Percentiles rank a stretch among this genome's conserved stretches.
phyloP scores from a whole-genome alignment of 2,329 filamentous ascomycete species.

The Microthyrium microscopicum region DNA sequence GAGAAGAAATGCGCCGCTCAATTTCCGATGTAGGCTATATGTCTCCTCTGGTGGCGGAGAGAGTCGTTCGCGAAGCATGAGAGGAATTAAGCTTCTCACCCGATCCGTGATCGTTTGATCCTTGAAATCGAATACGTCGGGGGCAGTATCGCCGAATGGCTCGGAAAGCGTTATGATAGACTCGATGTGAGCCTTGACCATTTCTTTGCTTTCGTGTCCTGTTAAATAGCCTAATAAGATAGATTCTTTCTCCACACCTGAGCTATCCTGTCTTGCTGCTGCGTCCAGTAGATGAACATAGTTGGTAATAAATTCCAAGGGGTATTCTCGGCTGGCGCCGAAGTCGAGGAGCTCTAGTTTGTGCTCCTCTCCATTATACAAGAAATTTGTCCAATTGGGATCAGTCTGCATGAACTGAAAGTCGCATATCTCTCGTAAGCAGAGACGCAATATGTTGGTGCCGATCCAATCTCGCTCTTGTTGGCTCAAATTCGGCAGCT shows the following conservation, averaged over 20 bases:
- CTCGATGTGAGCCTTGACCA: constrained; percentile 81
- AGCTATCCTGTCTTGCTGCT: constrained; percentile 53
- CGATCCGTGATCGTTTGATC: constrained; percentile 94
- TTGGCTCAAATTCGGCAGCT: constrained; percentile 58
- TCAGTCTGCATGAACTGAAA: constrained; percentile 99
- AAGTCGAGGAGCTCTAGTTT: constrained; percentile 90
- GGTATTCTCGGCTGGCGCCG: constrained; percentile 77
- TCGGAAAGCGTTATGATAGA: constrained; percentile 83
- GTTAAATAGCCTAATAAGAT: constrained; percentile 79
- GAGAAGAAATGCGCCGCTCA: constrained; percentile 86
- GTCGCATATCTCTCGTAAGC: constrained; percentile 79
- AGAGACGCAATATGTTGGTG: constrained; percentile 80
- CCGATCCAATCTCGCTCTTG: constrained; percentile 90
- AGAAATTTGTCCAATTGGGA: constrained; percentile 98
- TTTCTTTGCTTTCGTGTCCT: constrained; percentile 65
- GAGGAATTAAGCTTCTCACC: constrained; percentile 70
- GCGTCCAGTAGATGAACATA: constrained; percentile 72
- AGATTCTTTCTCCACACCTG: constrained; percentile 46
- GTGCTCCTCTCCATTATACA: constrained; percentile 58
- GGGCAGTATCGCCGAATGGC: constrained; percentile 60
- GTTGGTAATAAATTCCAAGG: constrained; percentile 57
- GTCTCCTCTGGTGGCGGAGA: constrained; percentile 93
- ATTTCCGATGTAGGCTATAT: constrained; percentile 84
- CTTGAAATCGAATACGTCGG: constrained; percentile 77
- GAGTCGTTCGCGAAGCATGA: constrained; percentile 82